phyloP scores from a whole-genome alignment of 2,329 filamentous ascomycete species.

The Anthostomella pinea region DNA sequence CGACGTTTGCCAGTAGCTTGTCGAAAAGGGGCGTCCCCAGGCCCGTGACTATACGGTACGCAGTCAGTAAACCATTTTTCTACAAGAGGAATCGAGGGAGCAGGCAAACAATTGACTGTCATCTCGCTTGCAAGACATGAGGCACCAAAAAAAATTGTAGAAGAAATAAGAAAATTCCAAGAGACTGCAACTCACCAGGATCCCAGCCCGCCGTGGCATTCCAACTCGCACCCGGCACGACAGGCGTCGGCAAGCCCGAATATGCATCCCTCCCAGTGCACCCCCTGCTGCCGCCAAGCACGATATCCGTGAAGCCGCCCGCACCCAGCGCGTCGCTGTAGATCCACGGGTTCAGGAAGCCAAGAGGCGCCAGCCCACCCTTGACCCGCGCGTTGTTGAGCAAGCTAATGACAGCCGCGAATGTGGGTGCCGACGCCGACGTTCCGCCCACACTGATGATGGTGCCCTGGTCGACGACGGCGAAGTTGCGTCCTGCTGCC shows the following conservation, averaged over 20 bases:
- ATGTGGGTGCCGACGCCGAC: conserved; percentile 58
- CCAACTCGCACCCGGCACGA: conserved; percentile 36
- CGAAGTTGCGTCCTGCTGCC: conserved; percentile 44
- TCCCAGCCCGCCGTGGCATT: conserved; percentile 44
- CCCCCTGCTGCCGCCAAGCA: conserved; percentile 31
- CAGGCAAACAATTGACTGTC: not conserved
- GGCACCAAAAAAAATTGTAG: too few relatives aligned
- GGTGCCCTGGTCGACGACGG: conserved; percentile 27
- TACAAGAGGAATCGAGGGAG: not conserved
- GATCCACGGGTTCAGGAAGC: conserved; percentile 62
- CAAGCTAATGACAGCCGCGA: conserved; percentile 61
- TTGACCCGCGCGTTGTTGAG: conserved; percentile 62
- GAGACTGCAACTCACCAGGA: too few relatives aligned
- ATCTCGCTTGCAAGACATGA: too few relatives aligned
- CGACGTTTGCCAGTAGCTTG: conserved; percentile 27
- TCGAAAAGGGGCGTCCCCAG: conserved; percentile 44
- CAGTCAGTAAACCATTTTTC: not conserved
- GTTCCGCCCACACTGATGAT: conserved; percentile 37
- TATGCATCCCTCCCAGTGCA: conserved; percentile 31
- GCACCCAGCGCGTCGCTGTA: conserved; percentile 37
- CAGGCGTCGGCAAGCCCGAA: conserved; percentile 23
- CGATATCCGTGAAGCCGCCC: conserved; percentile 37
- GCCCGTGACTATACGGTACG: conserved; percentile 34
- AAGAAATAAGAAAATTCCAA: too few relatives aligned
- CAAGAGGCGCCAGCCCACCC: conserved; percentile 50